Percentiles rank a stretch among this genome's conserved stretches.
These are phyloP conservation scores for Dissophora ornata DNA, from an alignment of 192 early-diverging fungal species.

Conservation along the genomic window DNA sequence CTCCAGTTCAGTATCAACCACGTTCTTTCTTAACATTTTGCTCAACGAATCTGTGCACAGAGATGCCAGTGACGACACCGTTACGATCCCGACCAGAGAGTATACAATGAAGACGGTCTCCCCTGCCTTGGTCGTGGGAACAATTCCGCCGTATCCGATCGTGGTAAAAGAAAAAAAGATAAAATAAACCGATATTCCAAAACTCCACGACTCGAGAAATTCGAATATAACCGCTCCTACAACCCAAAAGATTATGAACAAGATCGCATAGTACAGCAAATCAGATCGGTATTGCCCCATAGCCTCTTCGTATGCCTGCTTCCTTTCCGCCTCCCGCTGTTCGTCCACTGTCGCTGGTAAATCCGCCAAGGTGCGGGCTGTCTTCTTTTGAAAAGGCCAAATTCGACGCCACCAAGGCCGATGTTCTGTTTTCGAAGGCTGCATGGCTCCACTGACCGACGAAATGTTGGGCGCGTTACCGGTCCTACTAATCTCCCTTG, in stretches of 20 bases:
- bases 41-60: conserved; percentile 31
- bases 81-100: conserved; percentile 27
- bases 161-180: conserved; percentile 27
- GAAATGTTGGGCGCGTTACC: not conserved
- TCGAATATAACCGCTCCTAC: conserved; percentile 34
- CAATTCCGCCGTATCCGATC: conserved; percentile 36
- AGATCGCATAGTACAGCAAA: conserved; percentile 13
- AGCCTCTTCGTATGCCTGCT: conserved; percentile 23
- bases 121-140: conserved; percentile 18
- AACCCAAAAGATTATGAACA: conserved; percentile 33
- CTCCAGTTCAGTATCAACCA: conserved; percentile 26
- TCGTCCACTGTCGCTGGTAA: conserved; percentile 1
- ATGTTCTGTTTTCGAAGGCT: too few relatives aligned
- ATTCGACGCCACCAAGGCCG: not conserved
- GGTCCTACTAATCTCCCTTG: too few relatives aligned
- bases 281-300: conserved; percentile 31
- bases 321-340: conserved; percentile 14
- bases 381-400: not conserved
- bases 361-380: too few relatives aligned
- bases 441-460: not conserved
- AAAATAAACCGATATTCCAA: conserved; percentile 30
- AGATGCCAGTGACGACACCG: conserved; percentile 42
- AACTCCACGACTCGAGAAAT: conserved; percentile 31
- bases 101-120: conserved; percentile 24
- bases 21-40: conserved; percentile 30